Base-by-base conservation (phyloP, 2,329 filamentous ascomycete species). In the Corynespora cassiicola region DNA sequence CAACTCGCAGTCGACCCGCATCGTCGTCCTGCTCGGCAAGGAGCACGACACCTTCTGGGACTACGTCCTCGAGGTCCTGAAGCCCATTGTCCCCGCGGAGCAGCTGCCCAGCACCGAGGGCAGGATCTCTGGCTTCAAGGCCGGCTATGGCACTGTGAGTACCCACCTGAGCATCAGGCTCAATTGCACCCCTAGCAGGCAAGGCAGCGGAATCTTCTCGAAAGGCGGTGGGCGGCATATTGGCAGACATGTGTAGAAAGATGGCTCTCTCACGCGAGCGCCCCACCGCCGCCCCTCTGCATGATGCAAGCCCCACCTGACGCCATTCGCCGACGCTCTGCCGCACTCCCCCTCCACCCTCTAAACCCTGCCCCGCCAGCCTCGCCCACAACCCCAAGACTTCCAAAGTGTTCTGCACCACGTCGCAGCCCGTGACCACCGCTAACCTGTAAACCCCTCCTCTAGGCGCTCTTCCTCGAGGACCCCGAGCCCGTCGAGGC, bases 21-120 rank as follows among this genome's bases (percentile, higher is more conserved):
- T 87, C 42, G 80, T 95, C 31, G 80, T 96, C 34, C 81, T 96
- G 37, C 78, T 94, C 61, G 85, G 87, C 60, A 81, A 80, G 47
- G 87, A 96, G 70, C 91, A 96, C 75, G 84, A 90, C 58, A 86
- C 87, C 74, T 82, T 95, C 56, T 96, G 91, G 92, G 85, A 89
- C 65, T 76, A 90, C 43, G 78, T 83, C 38, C 70, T 75, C 45
- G 81, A 85, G 18, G 72, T 79, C 36, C 76, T 92, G 42, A 83
- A 85, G 74, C 74, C 75, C 15, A 79, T 90, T 42, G 84, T 94
- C 16, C 82, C 87, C 19, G 77, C 73, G 54, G 85, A 85, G 11
- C 63, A 74, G 47, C 90, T 80, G 75, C 71, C 81, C 63, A 36
- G 65, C 50, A 87, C 75, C 7, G 58, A 65, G 48, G 56, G 69